Percentiles rank a stretch among this genome's conserved stretches.
phyloP scores from a whole-genome alignment of 2,329 filamentous ascomycete genomes.

The Aphanocladium album region DNA sequence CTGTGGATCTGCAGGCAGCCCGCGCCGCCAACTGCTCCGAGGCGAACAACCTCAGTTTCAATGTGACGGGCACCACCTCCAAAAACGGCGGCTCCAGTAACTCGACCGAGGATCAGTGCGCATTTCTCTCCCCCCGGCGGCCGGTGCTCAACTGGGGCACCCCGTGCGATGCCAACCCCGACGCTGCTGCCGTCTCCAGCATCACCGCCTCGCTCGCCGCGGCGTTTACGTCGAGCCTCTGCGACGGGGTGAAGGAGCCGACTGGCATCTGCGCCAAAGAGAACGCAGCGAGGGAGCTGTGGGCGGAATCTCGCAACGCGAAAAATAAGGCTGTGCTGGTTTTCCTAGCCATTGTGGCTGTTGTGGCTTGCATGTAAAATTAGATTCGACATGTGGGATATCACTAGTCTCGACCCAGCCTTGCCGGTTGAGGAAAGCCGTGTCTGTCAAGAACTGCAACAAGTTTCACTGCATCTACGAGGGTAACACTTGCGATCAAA shows the following conservation, averaged over 20 bases:
- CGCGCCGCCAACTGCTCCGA: neutral
- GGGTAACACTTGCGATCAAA: neutral
- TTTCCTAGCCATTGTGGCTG: neutral
- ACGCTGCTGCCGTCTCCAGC: neutral
- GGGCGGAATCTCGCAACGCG: neutral
- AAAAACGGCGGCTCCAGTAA: neutral
- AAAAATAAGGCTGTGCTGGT: neutral
- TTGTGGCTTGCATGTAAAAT: neutral
- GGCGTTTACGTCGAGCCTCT: neutral
- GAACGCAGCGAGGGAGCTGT: neutral
- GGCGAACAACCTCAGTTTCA: neutral
- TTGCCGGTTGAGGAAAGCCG: neutral
- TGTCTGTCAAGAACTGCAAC: neutral
- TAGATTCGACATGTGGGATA: too few species aligned
- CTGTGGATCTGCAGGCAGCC: neutral
- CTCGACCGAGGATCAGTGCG: neutral
- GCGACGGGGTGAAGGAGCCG: neutral
- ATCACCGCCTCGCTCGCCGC: neutral
- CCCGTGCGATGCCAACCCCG: neutral
- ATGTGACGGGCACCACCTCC: neutral
- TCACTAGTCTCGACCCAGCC: neutral
- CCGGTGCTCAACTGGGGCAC: neutral
- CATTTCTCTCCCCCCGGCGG: neutral
- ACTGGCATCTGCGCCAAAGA: too few species aligned
- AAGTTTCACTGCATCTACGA: neutral